Evolutionary conservation across 768 basidiomycete species (phyloP).

Genomic region (Phaffia tasmanica): DNA sequence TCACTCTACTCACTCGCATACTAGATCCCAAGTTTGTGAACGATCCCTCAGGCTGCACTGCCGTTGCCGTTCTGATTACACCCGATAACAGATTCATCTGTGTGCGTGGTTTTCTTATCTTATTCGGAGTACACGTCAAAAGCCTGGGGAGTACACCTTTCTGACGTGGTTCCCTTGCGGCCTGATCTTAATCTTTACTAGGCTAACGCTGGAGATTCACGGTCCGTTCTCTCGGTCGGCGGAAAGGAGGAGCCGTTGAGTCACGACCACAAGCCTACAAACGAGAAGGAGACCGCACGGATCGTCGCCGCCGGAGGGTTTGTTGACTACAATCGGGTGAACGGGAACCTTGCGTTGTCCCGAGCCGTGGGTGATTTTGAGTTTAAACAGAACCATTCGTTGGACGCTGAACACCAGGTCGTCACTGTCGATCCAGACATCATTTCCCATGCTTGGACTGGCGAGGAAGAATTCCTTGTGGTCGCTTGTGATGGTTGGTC

Average conservation of each 20-base stretch:
- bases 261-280: constrained; percentile 90
- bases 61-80: constrained; percentile 76
- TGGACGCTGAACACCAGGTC: constrained; percentile 78
- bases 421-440: constrained; percentile 93
- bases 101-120: constrained; percentile 26
- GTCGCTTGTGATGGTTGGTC: constrained; percentile 85
- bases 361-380: constrained; percentile 95
- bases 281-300: constrained; percentile 67
- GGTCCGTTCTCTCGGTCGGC: constrained; percentile 71
- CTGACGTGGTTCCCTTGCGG: constrained; percentile 9
- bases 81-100: constrained; percentile 55
- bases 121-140: constrained; percentile 52
- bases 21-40: constrained; percentile 72
- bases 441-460: constrained; percentile 62
- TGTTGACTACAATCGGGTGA: constrained; percentile 91
- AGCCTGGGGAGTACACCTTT: neutral
- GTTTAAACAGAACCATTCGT: constrained; percentile 82
- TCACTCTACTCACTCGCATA: neutral
- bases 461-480: constrained; percentile 93
- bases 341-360: constrained; percentile 91
- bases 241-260: constrained; percentile 82
- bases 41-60: constrained; percentile 94
- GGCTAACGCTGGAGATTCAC: constrained; percentile 97
- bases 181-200: constrained; percentile 34
- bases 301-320: constrained; percentile 88